A percentile compares a stretch with the other conserved stretches of the same genome.
These are phyloP conservation scores for Articulospora tetracladia DNA, from an alignment of 495 filamentous ascomycete species.

Conservation along the genomic window DNA sequence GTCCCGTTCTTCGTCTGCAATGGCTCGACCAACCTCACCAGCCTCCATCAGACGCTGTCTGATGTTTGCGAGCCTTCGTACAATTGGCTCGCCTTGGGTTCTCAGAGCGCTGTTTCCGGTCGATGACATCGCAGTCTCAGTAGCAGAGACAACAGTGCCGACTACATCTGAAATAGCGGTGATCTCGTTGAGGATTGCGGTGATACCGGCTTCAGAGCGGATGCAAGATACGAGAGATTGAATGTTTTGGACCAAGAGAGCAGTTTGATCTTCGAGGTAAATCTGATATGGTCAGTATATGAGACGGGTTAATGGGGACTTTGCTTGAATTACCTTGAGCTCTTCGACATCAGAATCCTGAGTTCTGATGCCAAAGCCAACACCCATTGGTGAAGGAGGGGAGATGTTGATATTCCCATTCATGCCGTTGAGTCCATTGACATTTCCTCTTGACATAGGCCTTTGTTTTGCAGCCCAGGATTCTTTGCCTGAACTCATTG, in stretches of 20 bases:
- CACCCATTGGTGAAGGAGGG: slow-evolving; percentile 29
- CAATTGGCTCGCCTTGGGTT: slow-evolving; percentile 55
- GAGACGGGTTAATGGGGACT: neutral
- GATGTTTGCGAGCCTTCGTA: slow-evolving; percentile 60
- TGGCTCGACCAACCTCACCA: slow-evolving; percentile 58
- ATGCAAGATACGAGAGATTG: slow-evolving; percentile 78
- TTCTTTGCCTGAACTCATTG: slow-evolving; percentile 27
- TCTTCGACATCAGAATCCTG: slow-evolving; percentile 61
- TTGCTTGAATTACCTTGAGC: slow-evolving; percentile 50
- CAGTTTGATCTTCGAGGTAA: slow-evolving; percentile 83
- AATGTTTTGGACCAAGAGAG: slow-evolving; percentile 74
- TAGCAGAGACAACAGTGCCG: slow-evolving; percentile 62
- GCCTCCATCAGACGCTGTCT: slow-evolving; percentile 61
- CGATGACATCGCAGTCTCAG: slow-evolving; percentile 52
- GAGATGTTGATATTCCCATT: slow-evolving; percentile 32
- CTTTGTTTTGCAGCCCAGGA: slow-evolving; percentile 27
- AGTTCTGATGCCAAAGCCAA: slow-evolving; percentile 27
- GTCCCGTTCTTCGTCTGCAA: slow-evolving; percentile 36
- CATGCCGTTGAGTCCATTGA: slow-evolving; percentile 28
- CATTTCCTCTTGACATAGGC: slow-evolving; percentile 30
- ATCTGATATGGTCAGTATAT: slow-evolving; percentile 40
- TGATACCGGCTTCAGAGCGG: slow-evolving; percentile 62
- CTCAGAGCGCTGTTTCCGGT: slow-evolving; percentile 41
- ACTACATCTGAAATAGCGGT: slow-evolving; percentile 67
- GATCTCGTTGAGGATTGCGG: slow-evolving; percentile 66